These are phyloP conservation scores for Chytriomyces sp. DNA, from an alignment of 192 early-diverging fungal genomes.

Conservation along the genomic window DNA sequence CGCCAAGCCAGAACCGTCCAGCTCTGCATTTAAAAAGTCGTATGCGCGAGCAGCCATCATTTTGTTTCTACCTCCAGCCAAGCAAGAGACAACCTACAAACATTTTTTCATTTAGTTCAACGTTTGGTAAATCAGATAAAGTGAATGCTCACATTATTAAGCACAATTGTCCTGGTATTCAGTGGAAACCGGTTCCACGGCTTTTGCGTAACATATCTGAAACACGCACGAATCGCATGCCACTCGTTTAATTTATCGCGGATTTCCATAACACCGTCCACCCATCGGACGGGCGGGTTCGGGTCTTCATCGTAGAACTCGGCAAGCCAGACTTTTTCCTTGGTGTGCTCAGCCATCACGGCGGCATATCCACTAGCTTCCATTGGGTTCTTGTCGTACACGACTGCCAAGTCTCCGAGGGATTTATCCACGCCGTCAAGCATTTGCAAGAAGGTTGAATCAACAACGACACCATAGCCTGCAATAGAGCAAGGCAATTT, in stretches of 20 bases:
- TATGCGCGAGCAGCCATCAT: conserved; percentile 89
- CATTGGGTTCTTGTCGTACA: conserved; percentile 89
- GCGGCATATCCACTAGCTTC: conserved; percentile 84
- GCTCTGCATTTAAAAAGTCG: conserved; percentile 83
- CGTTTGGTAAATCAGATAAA: conserved; percentile 54
- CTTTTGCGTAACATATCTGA: conserved; percentile 86
- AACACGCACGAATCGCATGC: conserved; percentile 84
- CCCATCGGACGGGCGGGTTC: conserved; percentile 75
- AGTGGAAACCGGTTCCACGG: conserved; percentile 86
- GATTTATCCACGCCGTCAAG: conserved; percentile 62
- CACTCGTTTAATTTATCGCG: conserved; percentile 65
- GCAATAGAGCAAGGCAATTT: conserved; percentile 80
- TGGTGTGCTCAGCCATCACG: conserved; percentile 75
- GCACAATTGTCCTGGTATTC: conserved; percentile 72
- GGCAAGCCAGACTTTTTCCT: conserved; percentile 79
- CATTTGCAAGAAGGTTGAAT: conserved; percentile 76
- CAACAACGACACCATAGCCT: conserved; percentile 82
- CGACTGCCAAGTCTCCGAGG: conserved; percentile 79
- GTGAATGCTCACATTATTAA: conserved; percentile 70
- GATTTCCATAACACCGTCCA: conserved; percentile 74
- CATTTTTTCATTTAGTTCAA: conserved; percentile 82
- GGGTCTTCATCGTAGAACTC: conserved; percentile 77
- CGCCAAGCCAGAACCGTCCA: conserved; percentile 71
- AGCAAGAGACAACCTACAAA: conserved; percentile 73
- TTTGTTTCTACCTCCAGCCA: conserved; percentile 89